A percentile compares a stretch with the other conserved stretches of the same genome.
These are phyloP conservation scores for Kodamaea fukazawae DNA, from an alignment of 805 yeast species.

Conservation along the genomic window DNA sequence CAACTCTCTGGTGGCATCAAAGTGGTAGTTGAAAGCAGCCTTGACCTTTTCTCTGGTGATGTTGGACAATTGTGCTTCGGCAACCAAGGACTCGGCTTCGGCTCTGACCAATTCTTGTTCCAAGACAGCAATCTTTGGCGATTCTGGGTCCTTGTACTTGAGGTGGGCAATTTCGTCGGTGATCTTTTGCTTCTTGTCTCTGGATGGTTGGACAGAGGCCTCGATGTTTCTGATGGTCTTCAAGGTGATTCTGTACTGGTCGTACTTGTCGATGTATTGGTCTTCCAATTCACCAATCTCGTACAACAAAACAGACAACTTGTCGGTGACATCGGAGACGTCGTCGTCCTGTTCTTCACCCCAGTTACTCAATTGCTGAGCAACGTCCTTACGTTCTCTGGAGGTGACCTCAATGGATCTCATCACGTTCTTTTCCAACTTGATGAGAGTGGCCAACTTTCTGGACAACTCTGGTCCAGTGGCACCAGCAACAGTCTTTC, in stretches of 20 bases:
- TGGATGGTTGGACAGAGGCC: conserved; percentile 82
- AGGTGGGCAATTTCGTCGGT: conserved; percentile 82
- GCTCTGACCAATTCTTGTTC: conserved; percentile 91
- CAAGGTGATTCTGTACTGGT: conserved; percentile 79
- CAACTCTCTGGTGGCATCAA: conserved; percentile 81
- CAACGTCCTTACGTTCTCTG: conserved; percentile 76
- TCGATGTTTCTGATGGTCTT: conserved; percentile 82
- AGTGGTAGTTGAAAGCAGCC: conserved; percentile 80
- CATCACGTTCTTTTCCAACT: conserved; percentile 79
- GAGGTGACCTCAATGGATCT: conserved; percentile 76
- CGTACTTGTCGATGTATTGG: conserved; percentile 82
- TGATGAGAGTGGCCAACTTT: conserved; percentile 69
- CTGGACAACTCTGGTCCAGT: conserved; percentile 79
- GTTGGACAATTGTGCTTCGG: conserved; percentile 87
- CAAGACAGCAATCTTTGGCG: conserved; percentile 74
- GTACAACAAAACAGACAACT: conserved; percentile 76
- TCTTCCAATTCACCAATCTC: conserved; percentile 87
- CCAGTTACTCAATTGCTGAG: conserved; percentile 80
- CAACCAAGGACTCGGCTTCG: conserved; percentile 87
- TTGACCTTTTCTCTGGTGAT: conserved; percentile 85
- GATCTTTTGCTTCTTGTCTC: conserved; percentile 82
- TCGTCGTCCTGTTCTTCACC: conserved; percentile 87
- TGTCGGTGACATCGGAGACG: conserved; percentile 82
- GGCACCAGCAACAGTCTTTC: conserved; percentile 73
- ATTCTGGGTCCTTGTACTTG: conserved; percentile 82